phyloP scores from a whole-genome alignment of 2,329 filamentous ascomycete species.

The Claviceps sp. region DNA sequence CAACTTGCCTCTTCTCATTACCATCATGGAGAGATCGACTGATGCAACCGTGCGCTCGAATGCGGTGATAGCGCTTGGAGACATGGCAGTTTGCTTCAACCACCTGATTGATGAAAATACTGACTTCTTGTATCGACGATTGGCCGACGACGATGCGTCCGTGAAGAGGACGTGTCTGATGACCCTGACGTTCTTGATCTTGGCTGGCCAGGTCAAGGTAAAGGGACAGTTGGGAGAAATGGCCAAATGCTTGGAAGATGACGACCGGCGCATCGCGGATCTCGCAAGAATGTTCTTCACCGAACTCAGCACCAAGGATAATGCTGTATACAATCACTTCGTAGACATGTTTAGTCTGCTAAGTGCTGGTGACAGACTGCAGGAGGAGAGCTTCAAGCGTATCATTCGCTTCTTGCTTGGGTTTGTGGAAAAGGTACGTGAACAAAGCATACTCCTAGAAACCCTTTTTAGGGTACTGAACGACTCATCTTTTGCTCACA shows the following conservation, averaged over 20 bases:
- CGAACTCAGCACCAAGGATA: conserved; percentile 93
- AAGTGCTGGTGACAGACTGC: conserved; percentile 65
- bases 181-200: conserved; percentile 93
- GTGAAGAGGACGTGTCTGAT: conserved; percentile 97
- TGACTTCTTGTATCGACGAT: conserved; percentile 86
- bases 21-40: conserved; percentile 88
- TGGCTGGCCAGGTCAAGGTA: conserved; percentile 97
- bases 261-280: conserved; percentile 88
- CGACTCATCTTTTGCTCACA: neutral
- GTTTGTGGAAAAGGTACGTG: conserved; percentile 87
- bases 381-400: conserved; percentile 73
- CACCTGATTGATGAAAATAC: conserved; percentile 98
- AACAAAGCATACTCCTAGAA: neutral
- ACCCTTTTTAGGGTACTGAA: conserved; percentile 10
- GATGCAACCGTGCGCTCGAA: conserved; percentile 91
- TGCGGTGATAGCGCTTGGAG: conserved; percentile 88
- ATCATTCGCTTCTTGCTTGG: conserved; percentile 88
- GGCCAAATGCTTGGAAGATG: conserved; percentile 96
- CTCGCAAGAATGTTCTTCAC: conserved; percentile 97
- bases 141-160: conserved; percentile 76
- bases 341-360: conserved; percentile 97
- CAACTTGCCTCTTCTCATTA: conserved; percentile 87
- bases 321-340: conserved; percentile 98
- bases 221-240: conserved; percentile 98
- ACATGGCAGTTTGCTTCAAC: conserved; percentile 99